These are phyloP conservation scores for Suillus tomentosus DNA, from an alignment of 768 basidiomycete species.

Conservation along the genomic window DNA sequence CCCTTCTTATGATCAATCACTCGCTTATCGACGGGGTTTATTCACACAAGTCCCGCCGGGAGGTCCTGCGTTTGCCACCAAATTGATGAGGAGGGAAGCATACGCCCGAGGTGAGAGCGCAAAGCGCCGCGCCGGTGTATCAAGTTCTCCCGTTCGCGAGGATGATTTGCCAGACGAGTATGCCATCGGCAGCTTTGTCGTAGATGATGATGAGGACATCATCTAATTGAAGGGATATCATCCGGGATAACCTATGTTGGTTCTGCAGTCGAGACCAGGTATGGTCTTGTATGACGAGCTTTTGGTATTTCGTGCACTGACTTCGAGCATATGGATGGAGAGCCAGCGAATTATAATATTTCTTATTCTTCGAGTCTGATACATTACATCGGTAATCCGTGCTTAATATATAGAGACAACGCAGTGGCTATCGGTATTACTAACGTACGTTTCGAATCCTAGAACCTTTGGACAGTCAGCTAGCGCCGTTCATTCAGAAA, in stretches of 20 bases:
- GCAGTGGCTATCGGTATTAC: background rate
- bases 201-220: constrained; percentile 74
- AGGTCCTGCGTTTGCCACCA: constrained; percentile 55
- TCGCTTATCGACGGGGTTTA: constrained; percentile 70
- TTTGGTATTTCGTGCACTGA: background rate
- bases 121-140: constrained; percentile 35
- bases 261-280: background rate
- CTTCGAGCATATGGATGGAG: background rate
- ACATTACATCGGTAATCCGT: background rate
- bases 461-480: background rate
- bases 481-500: background rate
- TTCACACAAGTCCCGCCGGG: constrained; percentile 63
- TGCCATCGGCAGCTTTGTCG: constrained; percentile 75
- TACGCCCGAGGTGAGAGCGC: constrained; percentile 40
- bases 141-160: constrained; percentile 64
- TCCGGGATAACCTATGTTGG: background rate
- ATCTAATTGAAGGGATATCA: constrained; percentile 31
- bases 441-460: background rate
- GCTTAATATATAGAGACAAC: background rate
- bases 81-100: constrained; percentile 47
- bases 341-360: background rate
- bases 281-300: background rate
- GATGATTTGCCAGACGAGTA: constrained; percentile 65
- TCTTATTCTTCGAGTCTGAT: background rate
- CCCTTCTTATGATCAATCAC: constrained; percentile 71